phyloP scores from a whole-genome alignment of 345 rosid species.

The Noccaea caerulescens region DNA sequence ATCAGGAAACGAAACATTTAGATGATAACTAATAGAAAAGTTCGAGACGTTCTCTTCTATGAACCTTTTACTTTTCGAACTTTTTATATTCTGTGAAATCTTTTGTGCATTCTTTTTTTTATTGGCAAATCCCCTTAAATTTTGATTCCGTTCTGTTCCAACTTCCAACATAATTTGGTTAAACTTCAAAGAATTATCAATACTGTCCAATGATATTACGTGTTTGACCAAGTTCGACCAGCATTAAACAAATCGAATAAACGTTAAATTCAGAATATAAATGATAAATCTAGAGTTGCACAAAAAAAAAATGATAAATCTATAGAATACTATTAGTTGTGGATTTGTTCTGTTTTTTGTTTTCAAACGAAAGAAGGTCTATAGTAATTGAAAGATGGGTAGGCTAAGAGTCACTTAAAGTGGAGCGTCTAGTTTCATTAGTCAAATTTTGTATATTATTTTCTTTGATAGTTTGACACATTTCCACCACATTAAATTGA shows the following conservation, averaged over 20 bases:
- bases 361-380: background rate
- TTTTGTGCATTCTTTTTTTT: slow-evolving; percentile 4
- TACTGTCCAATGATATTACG: background rate
- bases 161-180: background rate
- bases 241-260: background rate
- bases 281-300: too few relatives aligned
- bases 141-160: background rate
- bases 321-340: background rate
- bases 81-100: background rate
- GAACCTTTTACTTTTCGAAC: background rate
- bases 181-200: background rate
- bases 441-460: slow-evolving; percentile 37
- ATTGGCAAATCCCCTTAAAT: background rate
- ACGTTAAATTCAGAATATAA: background rate
- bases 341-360: background rate
- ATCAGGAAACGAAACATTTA: slow-evolving; percentile 22
- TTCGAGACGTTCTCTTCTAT: background rate
- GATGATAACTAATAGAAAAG: background rate
- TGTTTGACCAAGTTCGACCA: background rate
- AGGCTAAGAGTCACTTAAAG: slow-evolving; percentile 46
- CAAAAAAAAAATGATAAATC: too few relatives aligned
- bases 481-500: slow-evolving; percentile 33
- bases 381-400: slow-evolving; percentile 29
- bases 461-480: slow-evolving; percentile 45
- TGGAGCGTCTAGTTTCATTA: slow-evolving; percentile 31